Evolutionary conservation across 2,329 filamentous ascomycete genomes (phyloP), one percentile per base, ranked within the genome.

Genomic region (Penicillium sp.): DNA sequence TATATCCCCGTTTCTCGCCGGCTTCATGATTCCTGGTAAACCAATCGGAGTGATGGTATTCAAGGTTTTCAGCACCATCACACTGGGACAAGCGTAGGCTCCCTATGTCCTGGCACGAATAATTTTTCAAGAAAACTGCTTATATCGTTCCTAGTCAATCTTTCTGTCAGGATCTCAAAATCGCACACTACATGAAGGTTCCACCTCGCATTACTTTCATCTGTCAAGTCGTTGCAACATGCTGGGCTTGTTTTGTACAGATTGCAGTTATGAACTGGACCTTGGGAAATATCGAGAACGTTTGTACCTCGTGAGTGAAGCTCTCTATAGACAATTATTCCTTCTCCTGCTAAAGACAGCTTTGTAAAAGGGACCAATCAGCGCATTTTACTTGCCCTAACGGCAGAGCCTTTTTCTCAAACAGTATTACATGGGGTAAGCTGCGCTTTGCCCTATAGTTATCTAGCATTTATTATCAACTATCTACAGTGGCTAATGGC

Each of bases 381-480:
- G 77, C 78, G 55, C 86, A 86, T 44, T 78, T 84, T 60, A 81
- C 77, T 5, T 85, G 82, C 63, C 82, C 82, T 13, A 74, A 75
- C 16, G 78, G 79, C 18, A 76, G 76, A 31, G 79, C 82, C 0
- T 84, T 84, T 69, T 89, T 86, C 75, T 88, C 85, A 0, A 83
- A 84, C 1, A 87, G 84, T 10, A 79, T 88, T 57, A 82, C 88
- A 61, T 88, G 86, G 87, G 87, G 87, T 84, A 26, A 5, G 6
- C 33, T 36, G 9, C 23, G 9, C 16, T 36, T 26, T n/a, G n/a
- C n/a, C n/a, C n/a, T n/a, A n/a, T n/a, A n/a, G n/a, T n/a, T n/a
- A n/a, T n/a, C n/a, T n/a, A n/a, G n/a, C n/a, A n/a, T n/a, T n/a
- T n/a, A n/a, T n/a, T n/a, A n/a, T n/a, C n/a, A n/a, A n/a, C n/a